Base-by-base conservation (phyloP, 306 rosid genomes). In the Ochetophila trinervis region DNA sequence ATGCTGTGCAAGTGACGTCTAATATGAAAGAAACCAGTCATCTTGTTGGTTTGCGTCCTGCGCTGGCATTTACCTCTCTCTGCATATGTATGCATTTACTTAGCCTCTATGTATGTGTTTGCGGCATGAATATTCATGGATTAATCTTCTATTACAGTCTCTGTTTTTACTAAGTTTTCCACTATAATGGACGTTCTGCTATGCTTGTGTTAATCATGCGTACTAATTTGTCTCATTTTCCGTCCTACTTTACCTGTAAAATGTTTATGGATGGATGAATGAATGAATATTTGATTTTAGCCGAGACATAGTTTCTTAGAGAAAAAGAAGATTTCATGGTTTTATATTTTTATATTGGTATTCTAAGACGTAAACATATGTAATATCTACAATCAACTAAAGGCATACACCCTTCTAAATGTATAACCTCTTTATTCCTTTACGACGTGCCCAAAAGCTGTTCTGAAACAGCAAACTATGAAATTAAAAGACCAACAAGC, bases 21-120 rank as follows among this genome's bases (percentile, higher is more conserved):
- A 52, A 58, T 61, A 49, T 62, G 78, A 57, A 27, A 52, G 63
- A 65, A 53, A 66, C 83, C 96, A 89, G 79, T 71, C 71, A n/a
- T 17, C 87, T 57, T 72, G 86, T 81, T 87, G 91, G 91, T 77
- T 70, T 59, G 89, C 96, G 88, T 87, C 96, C 94, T 81, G 96
- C 96, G 72, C 66, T 77, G 80, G 45, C 15, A 12, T 40, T 1
- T 3, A 12, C 45, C 45, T 40, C 1, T 37, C 44, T 37, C 10
- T 37, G 8, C 12, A 27, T 27, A 27, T 27, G 4, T 27, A 27
- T 27, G 32, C 32, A 2, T 10, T 40, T 40, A 40, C 45, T 40
- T 10, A 40, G 12, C 11, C 45, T 10, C 12, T 12, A 40, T 40
- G 8, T 37, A 40, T 40, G 45, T 9, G 32, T 27, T 27, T 4